A percentile compares a stretch with the other conserved stretches of the same genome.
phyloP scores from a whole-genome alignment of 73 alveolate species.

The Paramecium primaurelia region DNA sequence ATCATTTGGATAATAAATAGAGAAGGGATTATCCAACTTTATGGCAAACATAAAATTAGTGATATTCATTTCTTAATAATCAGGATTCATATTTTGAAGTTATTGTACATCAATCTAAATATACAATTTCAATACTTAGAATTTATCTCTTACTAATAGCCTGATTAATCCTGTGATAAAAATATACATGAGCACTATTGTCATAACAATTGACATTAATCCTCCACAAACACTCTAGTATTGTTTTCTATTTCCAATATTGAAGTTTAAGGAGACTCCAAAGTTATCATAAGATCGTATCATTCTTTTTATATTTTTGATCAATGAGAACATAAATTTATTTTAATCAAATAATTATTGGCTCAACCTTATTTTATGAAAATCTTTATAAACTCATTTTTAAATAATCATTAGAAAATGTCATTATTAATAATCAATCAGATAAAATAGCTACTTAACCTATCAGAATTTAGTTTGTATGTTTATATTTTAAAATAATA shows the following conservation, averaged over 20 bases:
- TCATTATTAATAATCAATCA: neutral
- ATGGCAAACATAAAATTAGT: neutral
- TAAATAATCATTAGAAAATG: too few species aligned
- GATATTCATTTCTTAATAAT: neutral
- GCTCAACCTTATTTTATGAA: too few species aligned
- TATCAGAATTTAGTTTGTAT: neutral
- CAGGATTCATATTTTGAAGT: neutral
- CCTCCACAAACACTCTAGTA: neutral
- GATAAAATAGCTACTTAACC: neutral
- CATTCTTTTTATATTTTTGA: neutral
- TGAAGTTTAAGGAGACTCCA: neutral
- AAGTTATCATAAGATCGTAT: neutral
- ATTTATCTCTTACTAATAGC: neutral
- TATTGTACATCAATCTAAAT: neutral
- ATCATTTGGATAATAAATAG: neutral
- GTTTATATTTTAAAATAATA: too few species aligned
- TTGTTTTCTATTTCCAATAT: neutral
- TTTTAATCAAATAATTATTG: neutral
- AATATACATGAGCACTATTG: neutral
- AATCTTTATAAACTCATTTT: neutral
- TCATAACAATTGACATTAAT: neutral
- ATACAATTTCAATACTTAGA: neutral
- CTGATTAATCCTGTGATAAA: neutral
- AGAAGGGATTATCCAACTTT: neutral
- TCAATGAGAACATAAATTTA: neutral